These are phyloP conservation scores for Botrytis fabae DNA, from an alignment of 2,329 filamentous ascomycete species.

Conservation along the genomic window DNA sequence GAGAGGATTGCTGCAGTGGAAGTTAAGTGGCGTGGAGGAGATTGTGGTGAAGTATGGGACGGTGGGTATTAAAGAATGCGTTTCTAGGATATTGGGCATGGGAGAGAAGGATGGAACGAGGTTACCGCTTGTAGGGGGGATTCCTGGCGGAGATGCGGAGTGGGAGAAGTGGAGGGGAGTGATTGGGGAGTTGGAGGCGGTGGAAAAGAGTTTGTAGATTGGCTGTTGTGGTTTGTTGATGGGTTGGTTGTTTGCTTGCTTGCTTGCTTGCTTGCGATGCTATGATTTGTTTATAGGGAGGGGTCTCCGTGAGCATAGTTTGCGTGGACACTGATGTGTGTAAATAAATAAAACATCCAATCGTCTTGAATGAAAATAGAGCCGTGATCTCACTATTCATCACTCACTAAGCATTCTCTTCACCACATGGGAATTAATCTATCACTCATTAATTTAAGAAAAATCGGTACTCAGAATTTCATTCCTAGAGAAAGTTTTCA, in stretches of 20 bases:
- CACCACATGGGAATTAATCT: neutral
- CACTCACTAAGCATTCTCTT: neutral
- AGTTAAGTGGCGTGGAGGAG: constrained; percentile 61
- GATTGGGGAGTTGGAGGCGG: constrained; percentile 36
- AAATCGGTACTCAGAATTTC: neutral
- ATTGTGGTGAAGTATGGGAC: constrained; percentile 60
- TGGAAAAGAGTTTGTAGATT: constrained; percentile 37
- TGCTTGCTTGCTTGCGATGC: neutral
- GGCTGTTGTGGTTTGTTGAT: too few relatives aligned
- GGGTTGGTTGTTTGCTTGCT: neutral
- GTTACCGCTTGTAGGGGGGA: constrained; percentile 57
- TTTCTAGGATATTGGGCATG: constrained; percentile 57
- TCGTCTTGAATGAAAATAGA: neutral
- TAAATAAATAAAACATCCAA: neutral
- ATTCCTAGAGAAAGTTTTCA: neutral
- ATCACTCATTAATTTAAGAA: neutral
- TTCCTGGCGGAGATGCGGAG: constrained; percentile 52
- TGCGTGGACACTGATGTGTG: neutral
- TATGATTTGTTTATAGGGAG: neutral
- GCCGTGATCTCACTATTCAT: neutral
- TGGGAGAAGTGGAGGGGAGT: constrained; percentile 50
- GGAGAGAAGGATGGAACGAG: constrained; percentile 60
- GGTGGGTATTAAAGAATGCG: constrained; percentile 65
- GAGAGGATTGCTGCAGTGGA: constrained; percentile 58
- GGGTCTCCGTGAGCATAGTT: neutral